Evolutionary conservation across 202 grass and related monocot species (phyloP), one percentile per base, ranked within the genome.

Genomic region (Dendrocalamus latiflorus): DNA sequence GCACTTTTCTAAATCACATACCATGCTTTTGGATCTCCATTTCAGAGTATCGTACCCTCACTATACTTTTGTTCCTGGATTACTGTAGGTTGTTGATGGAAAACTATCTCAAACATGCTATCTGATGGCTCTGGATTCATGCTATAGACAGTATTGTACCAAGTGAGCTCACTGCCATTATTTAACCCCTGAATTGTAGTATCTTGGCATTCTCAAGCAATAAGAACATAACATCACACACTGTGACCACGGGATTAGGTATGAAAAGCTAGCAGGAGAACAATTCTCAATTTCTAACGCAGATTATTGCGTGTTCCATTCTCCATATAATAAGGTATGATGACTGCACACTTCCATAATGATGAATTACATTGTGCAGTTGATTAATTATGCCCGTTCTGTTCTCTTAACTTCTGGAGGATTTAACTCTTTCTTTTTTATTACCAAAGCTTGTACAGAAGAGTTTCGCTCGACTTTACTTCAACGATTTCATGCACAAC

Each of bases 101-200:
- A 95, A 95, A 74, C 75, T 95, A 58, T 92, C 89, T 56, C 93
- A 95, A 70, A 92, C 90, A 81, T 95, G 93, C 72, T 95, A 92
- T 76, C 87, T 95, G 65, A 95, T 80, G 79, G 93, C 93, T n/a
- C 79, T 94, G 13, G 87, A 94, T 75, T 86, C 86, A 42, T 94
- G 93, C 79, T 94, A 94, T 72, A 86, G 67, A 63, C 87, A 70
- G 28, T 94, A 84, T 78, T 94, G 93, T 80, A 79, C 80, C 70
- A 94, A 92, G 93, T 90, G 84, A 92, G 87, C 59, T n/a, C 67
- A 33, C 12, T 72, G 21, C 4, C 50, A 74, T 72, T 34, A 51
- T 65, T 63, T 84, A 42, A 14, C 8, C 42, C 38, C 47, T 82
- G 16, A 70, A 75, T 60, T 73, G 4, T 62, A 54, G 25, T 77